Evolutionary conservation across 345 rosid species (phyloP).

Genomic region (Arabidopsis suecica): DNA sequence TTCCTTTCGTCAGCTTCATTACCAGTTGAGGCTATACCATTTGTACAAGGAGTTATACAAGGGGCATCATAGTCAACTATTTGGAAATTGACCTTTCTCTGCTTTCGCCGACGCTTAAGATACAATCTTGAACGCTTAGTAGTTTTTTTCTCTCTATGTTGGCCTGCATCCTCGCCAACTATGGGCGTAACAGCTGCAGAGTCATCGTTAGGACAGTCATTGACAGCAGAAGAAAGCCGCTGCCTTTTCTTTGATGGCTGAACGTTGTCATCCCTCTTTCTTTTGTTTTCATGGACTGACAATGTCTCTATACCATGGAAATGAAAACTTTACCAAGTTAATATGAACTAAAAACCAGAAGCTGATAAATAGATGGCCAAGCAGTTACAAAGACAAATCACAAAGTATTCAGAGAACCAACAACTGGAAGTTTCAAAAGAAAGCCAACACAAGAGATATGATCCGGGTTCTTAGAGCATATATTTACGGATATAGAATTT

Average conservation of each 20-base stretch:
- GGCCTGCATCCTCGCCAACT: constrained; percentile 20
- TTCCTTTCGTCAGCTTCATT: constrained; percentile 23
- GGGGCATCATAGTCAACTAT: constrained; percentile 24
- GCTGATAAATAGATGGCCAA: constrained; percentile 21
- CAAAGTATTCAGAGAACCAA: constrained; percentile 14
- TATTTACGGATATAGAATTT: background rate
- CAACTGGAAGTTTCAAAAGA: constrained; percentile 4
- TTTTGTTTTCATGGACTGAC: constrained; percentile 20
- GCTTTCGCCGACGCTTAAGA: constrained; percentile 42
- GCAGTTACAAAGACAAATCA: background rate
- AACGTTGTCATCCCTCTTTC: constrained; percentile 32
- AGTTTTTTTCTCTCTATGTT: constrained; percentile 24
- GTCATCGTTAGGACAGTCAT: constrained; percentile 23
- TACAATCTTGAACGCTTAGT: constrained; percentile 43
- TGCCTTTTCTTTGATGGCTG: constrained; percentile 41
- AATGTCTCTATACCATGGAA: constrained; percentile 28
- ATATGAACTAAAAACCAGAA: background rate
- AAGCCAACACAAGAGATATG: background rate
- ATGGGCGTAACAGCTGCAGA: constrained; percentile 20
- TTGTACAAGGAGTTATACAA: constrained; percentile 30
- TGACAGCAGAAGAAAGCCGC: constrained; percentile 28
- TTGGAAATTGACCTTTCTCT: constrained; percentile 19
- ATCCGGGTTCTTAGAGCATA: background rate
- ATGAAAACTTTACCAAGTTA: constrained; percentile 23
- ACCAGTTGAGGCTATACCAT: constrained; percentile 25